Percentiles rank a stretch among this genome's conserved stretches.
phyloP scores from a whole-genome alignment of 1,284 basidiomycete genomes.

The Malassezia dermatis region DNA sequence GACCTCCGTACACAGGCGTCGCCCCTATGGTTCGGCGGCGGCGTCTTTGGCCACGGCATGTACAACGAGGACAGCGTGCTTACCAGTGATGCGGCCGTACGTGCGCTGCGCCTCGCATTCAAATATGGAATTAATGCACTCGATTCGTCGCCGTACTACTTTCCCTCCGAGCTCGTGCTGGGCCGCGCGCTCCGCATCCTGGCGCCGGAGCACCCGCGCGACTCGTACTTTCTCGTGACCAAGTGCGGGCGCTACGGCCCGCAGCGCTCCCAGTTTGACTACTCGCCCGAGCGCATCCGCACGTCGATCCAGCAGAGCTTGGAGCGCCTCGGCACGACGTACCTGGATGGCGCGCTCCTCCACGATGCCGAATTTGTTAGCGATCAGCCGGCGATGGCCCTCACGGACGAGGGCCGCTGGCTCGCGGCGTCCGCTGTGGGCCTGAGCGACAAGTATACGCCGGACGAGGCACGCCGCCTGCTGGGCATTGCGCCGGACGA shows the following conservation, averaged over 20 bases:
- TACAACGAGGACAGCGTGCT: constrained; percentile 31
- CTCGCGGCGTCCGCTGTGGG: constrained; percentile 14
- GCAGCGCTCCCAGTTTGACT: constrained; percentile 61
- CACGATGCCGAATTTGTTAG: constrained; percentile 87
- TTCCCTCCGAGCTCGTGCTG: constrained; percentile 76
- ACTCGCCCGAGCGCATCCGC: constrained; percentile 62
- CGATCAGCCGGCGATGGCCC: constrained; percentile 50
- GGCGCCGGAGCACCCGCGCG: constrained; percentile 32
- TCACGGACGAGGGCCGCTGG: constrained; percentile 11
- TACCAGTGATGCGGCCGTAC: constrained; percentile 24
- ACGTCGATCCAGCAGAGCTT: constrained; percentile 64
- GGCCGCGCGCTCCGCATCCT: constrained; percentile 54
- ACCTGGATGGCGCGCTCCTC: constrained; percentile 53
- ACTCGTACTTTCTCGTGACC: constrained; percentile 55
- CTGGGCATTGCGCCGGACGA: constrained; percentile 50
- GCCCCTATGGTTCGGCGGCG: constrained; percentile 39
- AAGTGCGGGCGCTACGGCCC: constrained; percentile 81
- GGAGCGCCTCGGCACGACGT: constrained; percentile 61
- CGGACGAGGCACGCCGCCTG: constrained; percentile 27
- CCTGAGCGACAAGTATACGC: constrained; percentile 6
- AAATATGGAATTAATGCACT: constrained; percentile 78
- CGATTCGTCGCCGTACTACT: constrained; percentile 73
- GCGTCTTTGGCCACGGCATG: constrained; percentile 39
- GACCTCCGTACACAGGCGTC: constrained; percentile 19
- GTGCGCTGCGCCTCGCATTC: constrained; percentile 54